Percentiles rank a stretch among this genome's conserved stretches.
phyloP scores from a whole-genome alignment of 208 protist species.

The Trypanosoma brucei region DNA sequence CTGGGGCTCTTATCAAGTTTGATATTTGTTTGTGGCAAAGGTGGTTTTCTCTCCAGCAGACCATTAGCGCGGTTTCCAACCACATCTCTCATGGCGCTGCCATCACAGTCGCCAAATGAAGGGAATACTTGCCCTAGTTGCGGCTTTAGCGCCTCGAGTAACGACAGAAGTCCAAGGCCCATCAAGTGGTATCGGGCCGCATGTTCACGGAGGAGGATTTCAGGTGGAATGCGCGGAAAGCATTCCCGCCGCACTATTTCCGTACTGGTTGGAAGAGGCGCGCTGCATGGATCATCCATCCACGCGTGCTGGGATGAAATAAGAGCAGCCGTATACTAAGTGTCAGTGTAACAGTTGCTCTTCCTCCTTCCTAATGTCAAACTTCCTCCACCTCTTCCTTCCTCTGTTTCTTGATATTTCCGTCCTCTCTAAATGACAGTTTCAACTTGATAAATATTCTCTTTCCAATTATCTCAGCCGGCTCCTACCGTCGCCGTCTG shows the following conservation, averaged over 20 bases:
- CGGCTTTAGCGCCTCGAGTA: conserved; percentile 24
- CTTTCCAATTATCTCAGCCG: too few species aligned
- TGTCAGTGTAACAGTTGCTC: neutral
- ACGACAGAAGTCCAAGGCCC: conserved; percentile 13
- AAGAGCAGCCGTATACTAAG: too few species aligned
- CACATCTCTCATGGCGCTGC: neutral
- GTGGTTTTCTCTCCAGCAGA: neutral
- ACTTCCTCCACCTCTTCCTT: neutral
- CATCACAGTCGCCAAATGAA: conserved; percentile 1
- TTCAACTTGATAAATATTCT: too few species aligned
- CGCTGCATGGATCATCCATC: neutral
- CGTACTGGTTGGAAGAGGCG: conserved; percentile 6
- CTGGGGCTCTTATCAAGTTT: neutral
- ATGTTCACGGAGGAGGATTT: conserved; percentile 39
- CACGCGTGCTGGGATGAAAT: neutral
- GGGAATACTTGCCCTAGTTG: neutral
- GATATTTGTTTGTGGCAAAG: conserved; percentile 27
- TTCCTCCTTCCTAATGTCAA: conserved; percentile 1
- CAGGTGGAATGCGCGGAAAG: conserved; percentile 36
- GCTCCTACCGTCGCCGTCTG: too few species aligned
- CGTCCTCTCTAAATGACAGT: neutral
- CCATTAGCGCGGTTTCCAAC: neutral
- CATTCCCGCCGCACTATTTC: conserved; percentile 7
- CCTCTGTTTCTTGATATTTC: conserved; percentile 3
- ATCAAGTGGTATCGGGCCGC: conserved; percentile 25